Evolutionary conservation across 441 rosid species (phyloP).

Genomic region (Gossypium trilobum): DNA sequence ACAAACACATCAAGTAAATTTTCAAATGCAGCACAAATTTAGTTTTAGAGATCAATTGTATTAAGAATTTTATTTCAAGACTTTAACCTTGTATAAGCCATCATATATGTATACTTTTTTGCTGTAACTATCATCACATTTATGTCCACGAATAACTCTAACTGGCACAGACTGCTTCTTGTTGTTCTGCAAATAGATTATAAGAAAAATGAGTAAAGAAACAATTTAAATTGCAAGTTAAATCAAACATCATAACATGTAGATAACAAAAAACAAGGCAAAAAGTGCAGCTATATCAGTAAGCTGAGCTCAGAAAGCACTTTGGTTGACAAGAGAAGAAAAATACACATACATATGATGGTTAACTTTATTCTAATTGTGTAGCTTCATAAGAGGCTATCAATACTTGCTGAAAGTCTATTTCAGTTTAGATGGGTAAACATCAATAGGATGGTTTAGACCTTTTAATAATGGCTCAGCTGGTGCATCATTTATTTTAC

Average conservation of each 20-base stretch:
- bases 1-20: background rate
- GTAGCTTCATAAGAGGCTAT: background rate
- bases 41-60: background rate
- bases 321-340: background rate
- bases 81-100: constrained; percentile 44
- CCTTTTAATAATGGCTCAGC: background rate
- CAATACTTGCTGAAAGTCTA: background rate
- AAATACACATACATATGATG: background rate
- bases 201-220: background rate
- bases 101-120: constrained; percentile 28
- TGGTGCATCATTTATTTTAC: background rate
- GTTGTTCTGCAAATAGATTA: constrained; percentile 31
- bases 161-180: constrained; percentile 33
- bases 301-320: constrained; percentile 4
- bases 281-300: background rate
- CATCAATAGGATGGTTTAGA: background rate
- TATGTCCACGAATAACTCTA: constrained; percentile 33
- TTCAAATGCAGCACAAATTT: background rate
- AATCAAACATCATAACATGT: background rate
- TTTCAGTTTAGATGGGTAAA: background rate
- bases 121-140: constrained; percentile 13
- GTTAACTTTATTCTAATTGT: background rate
- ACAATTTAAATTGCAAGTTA: background rate
- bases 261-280: constrained; percentile 3
- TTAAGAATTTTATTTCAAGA: background rate